Evolutionary conservation across 371 early-diverging fungal species (phyloP), one percentile per base, ranked within the genome.

Genomic region (Syncephalastrum racemosum): DNA sequence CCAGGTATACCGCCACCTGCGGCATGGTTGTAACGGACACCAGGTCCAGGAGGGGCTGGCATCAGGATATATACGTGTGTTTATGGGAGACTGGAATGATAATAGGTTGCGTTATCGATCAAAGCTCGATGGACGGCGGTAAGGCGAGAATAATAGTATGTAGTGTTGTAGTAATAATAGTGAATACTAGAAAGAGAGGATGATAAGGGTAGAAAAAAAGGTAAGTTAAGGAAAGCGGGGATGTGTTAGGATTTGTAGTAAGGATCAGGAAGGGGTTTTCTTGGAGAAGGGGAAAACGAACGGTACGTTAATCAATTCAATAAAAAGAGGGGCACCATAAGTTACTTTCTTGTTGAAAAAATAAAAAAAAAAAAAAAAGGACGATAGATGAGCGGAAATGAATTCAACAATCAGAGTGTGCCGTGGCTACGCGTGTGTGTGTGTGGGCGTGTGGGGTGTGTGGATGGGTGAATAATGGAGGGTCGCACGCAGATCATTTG

Each of bases 11-110:
- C 61, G 36, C 61, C 56, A 40, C 53, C 56, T 2, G 36, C 45
- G 6, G 56, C 51, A 31, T 46, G 62, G 24, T 41, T 56, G 52
- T 61, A 56, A 20, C 41, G 51, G 48, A 46, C 42, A 23, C 58
- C 58, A 31, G 36, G 0, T 31, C 36, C 36, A 31, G 36, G 10
- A 31, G 36, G 36, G 22, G 27, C 46, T 36, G 46, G 57, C 57
- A 56, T 56, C 24, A 45, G 23, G 22, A 15, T 14, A 19, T 41
- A 24, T 22, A 44, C 8, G 42, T 24, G 24, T 15, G 15, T 23
- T 36, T 18, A 31, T 23, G 43, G 43, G 25, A 25, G n/a, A 36
- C 8, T 14, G 19, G 40, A 39, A 42, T 43, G 56, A 58, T 39
- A 42, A n/a, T 19, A 25, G 18, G 36, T 8, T 19, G 50, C 15